Base-by-base conservation (phyloP, 2,329 filamentous ascomycete species). In the Stagonosporopsis tanaceti region DNA sequence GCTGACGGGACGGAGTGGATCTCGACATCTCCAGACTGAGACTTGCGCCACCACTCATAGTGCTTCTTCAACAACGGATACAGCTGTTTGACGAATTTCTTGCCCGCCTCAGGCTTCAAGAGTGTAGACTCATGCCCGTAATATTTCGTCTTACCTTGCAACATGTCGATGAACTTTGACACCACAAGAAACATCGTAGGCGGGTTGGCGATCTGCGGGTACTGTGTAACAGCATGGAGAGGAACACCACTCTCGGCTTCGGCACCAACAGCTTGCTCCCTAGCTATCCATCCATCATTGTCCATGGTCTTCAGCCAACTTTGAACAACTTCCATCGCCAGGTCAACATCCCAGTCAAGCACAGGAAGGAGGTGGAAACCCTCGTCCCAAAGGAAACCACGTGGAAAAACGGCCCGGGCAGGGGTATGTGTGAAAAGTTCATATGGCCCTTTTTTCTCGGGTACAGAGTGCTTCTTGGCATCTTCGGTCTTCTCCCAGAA, bases 251-350 rank as follows among this genome's bases (percentile, higher is more conserved):
- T 94, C 58, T 93, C 87, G 38, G 94, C 93, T 79, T 98, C 95
- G 1, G 84, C 78, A 1, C 95, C 94, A 1, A 98, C 84, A 55
- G 97, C 97, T 77, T 97, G 93, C 79, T 98, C 94, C 48, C 94
- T 88, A 6, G 90, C 91, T 70, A 98, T 98, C 94, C 94, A 98
- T 50, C 94, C 94, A 73, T 98, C 92, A 12, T 93, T 89, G 65
- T 98, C 94, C 85, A 98, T 97, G 24, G 96, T 85, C 60, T 88
- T 90, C 77, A 95, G 94, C 95, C 95, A 98, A 76, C 91, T 96
- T 77, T 89, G 90, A 47, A 98, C 84, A 60, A 98, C 91, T 61
- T 97, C 92, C 45, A 88, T 78, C 2, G 91, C 88, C 48, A 98
- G 82, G 72, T 97, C 93, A 41, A 92, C 85, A 74, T 98, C 94